Base-by-base conservation (phyloP, 2,329 filamentous ascomycete species). In the Diaporthe citriasiana region DNA sequence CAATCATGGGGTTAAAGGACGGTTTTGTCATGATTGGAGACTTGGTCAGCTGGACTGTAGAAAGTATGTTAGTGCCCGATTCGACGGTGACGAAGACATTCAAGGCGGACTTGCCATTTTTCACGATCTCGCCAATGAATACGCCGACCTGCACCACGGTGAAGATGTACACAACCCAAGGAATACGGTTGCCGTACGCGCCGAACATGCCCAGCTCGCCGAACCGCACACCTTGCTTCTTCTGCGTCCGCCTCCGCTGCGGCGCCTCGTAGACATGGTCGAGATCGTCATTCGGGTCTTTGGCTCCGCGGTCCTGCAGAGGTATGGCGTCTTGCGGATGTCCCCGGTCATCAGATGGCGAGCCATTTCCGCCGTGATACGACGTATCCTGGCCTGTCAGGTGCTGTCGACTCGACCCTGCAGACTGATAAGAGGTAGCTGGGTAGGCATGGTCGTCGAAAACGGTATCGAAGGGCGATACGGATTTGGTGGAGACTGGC, bases 1-100 rank as follows among this genome's bases (percentile, higher is more conserved):
- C 97, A 80, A 99, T 98, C 95, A 99, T 98, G 74, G 94, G 93
- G 84, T 98, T 99, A 86, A 99, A 97, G 22, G 88, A 89, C 1
- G 97, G 97, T 72, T 96, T 90, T 70, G 92, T 95, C 85, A 92
- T 89, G 80, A 95, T 94, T 27, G 93, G 89, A 33, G 93, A 93
- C 71, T 93, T 93, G 0, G 96, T 98, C 40, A 95, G 85, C 78
- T 93, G 88, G 70, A 88, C 93, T 95, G 76, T 17, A n/a, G n/a
- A 56, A 40, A 15, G 55, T 12, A 22, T 47, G 63, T 77, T 73
- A 78, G 74, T 66, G 72, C 59, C 30, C 76, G 68, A 70, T 70
- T 42, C 35, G 38, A 25, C 35, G 40, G 71, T 75, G 79, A 40
- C 77, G 76, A 63, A 35, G 38, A 22, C 35, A 40, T 4, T 25